Evolutionary conservation across 2,329 filamentous ascomycete genomes (phyloP), one percentile per base, ranked within the genome.

Genomic region (Colletotrichum navitas): DNA sequence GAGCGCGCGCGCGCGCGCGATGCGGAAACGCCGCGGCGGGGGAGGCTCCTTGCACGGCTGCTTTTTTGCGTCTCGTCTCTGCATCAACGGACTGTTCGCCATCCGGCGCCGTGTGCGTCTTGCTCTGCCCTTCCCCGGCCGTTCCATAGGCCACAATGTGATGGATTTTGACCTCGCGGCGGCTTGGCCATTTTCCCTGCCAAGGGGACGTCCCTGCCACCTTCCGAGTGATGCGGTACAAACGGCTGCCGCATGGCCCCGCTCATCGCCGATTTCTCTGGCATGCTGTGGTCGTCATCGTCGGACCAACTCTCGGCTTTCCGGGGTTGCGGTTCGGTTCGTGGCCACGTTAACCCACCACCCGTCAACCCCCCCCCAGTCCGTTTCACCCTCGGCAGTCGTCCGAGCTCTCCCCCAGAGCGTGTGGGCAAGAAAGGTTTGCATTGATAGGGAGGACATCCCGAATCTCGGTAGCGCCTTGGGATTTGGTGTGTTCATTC

Each of bases 241-340:
- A 24, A 47, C 41, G 43, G 18, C 58, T 14, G 29, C 58, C 12
- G 21, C 58, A 21, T 47, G 18, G 12, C 21, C 21, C 21, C 34
- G 59, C 29, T 34, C 21, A 5, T 62, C 59, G 43, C 43, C 32
- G 43, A 32, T 26, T 39, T 24, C 59, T 34, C 32, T 36, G 29
- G n/a, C 26, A 51, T 47, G 32, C 1, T 16, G 26, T 49, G 41
- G 32, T 24, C 18, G 32, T 55, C 41, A 45, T 45, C 58, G 8
- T 49, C 21, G 43, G 59, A 12, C 45, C 14, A 36, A 26, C 45
- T 34, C 43, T 51, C 59, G 59, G 59, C 59, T 45, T 14, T 36
- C 59, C 41, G 58, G 43, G 32, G 29, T 16, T n/a, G 59, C 32
- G 29, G 58, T 55, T 55, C 18, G 12, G 58, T 55, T 55, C 18